phyloP scores from a whole-genome alignment of 2,329 filamentous ascomycete genomes.

The Trichoderma cornu-damae region DNA sequence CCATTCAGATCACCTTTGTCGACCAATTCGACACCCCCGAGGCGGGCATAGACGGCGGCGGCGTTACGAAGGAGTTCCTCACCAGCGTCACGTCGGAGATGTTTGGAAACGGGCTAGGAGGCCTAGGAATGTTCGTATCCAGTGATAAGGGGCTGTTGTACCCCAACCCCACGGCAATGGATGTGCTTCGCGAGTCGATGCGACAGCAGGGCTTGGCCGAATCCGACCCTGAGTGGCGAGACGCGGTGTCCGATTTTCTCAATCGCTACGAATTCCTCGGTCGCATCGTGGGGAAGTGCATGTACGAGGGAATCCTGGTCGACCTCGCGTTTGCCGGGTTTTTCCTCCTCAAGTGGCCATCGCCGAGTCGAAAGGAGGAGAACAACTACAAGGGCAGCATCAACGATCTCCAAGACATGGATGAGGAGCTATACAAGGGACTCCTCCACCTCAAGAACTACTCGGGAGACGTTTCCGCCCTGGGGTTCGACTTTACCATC shows the following conservation, averaged over 20 bases:
- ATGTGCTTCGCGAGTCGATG: slow-evolving; percentile 59
- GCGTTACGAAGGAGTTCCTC: slow-evolving; percentile 95
- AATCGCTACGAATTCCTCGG: slow-evolving; percentile 86
- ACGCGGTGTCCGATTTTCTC: slow-evolving; percentile 56
- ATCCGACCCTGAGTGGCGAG: slow-evolving; percentile 51
- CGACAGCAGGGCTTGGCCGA: slow-evolving; percentile 48
- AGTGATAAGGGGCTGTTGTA: slow-evolving; percentile 85
- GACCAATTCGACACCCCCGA: slow-evolving; percentile 83
- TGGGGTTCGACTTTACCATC: slow-evolving; percentile 84
- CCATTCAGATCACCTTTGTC: slow-evolving; percentile 93
- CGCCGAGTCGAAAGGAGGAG: slow-evolving; percentile 59
- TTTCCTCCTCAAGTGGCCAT: slow-evolving; percentile 92
- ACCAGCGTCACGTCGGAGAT: slow-evolving; percentile 83
- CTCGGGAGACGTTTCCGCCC: slow-evolving; percentile 61
- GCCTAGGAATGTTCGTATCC: slow-evolving; percentile 63
- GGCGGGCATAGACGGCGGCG: slow-evolving; percentile 93
- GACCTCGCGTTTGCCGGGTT: slow-evolving; percentile 92
- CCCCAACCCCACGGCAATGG: slow-evolving; percentile 74
- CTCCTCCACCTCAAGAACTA: slow-evolving; percentile 81
- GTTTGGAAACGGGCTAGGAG: slow-evolving; percentile 53
- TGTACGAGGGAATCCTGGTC: slow-evolving; percentile 94
- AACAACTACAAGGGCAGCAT: slow-evolving; percentile 83
- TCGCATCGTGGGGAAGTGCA: slow-evolving; percentile 87
- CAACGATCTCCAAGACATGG: slow-evolving; percentile 88
- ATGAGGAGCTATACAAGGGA: slow-evolving; percentile 85